Evolutionary conservation across 257 asterid genomes (phyloP).

Genomic region (Scutellaria galericulata): DNA sequence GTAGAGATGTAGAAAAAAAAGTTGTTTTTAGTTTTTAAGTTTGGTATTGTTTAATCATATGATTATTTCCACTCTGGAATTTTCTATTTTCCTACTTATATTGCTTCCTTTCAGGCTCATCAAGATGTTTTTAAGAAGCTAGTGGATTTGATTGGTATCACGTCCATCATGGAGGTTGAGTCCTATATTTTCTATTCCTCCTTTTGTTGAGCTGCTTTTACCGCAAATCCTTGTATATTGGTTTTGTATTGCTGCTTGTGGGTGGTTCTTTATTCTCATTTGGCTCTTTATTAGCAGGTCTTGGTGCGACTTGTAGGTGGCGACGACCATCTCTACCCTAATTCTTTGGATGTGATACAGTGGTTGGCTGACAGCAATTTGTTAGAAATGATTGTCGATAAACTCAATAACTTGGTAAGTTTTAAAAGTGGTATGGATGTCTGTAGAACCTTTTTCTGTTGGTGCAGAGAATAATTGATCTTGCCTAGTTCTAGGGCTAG

Average conservation of each 20-base stretch:
- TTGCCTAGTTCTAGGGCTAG: slow-evolving; percentile 21
- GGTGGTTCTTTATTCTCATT: slow-evolving; percentile 39
- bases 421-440: slow-evolving; percentile 10
- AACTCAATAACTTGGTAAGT: slow-evolving; percentile 78
- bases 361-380: slow-evolving; percentile 94
- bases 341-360: slow-evolving; percentile 83
- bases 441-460: slow-evolving; percentile 17
- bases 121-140: slow-evolving; percentile 86
- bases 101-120: slow-evolving; percentile 61
- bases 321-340: slow-evolving; percentile 87
- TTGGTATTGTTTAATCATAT: not conserved
- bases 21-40: slow-evolving; percentile 17
- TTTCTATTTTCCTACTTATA: slow-evolving; percentile 18
- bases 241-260: slow-evolving; percentile 22
- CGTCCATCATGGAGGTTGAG: slow-evolving; percentile 98
- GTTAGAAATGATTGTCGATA: slow-evolving; percentile 97
- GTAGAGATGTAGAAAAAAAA: not conserved
- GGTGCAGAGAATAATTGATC: slow-evolving; percentile 4
- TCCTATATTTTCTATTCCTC: slow-evolving; percentile 28
- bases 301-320: slow-evolving; percentile 92
- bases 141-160: slow-evolving; percentile 96
- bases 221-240: slow-evolving; percentile 15
- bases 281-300: slow-evolving; percentile 58
- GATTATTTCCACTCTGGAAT: not conserved
- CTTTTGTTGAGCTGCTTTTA: slow-evolving; percentile 26